Conservation (phyloP, 257 asterid species). For the Mentha longifolia region DNA sequence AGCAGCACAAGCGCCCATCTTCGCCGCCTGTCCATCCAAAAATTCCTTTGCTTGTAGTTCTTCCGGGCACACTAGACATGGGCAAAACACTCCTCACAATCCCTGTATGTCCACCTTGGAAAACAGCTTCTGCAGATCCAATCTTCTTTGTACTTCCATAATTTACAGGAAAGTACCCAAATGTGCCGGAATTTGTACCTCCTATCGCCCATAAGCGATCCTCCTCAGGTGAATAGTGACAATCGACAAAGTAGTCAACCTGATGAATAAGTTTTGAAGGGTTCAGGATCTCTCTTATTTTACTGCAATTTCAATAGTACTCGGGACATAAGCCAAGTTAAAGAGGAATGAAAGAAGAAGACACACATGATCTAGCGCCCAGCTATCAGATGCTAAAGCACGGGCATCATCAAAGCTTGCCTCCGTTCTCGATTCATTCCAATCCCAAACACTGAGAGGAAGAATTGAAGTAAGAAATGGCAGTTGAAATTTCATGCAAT, state of each 20-base stretch:
- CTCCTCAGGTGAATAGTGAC: conserved; percentile 79
- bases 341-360: neutral
- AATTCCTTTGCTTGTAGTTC: conserved; percentile 42
- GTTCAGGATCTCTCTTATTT: too few relatives aligned
- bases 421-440: conserved; percentile 60
- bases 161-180: conserved; percentile 79
- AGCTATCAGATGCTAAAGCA: conserved; percentile 73
- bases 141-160: conserved; percentile 41
- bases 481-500: conserved; percentile 3
- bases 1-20: conserved; percentile 92
- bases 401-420: conserved; percentile 86
- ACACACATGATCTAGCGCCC: conserved; percentile 69
- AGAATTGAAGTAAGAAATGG: conserved; percentile 10
- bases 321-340: too few relatives aligned
- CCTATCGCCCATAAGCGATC: conserved; percentile 79
- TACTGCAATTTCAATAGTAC: too few relatives aligned
- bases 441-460: conserved; percentile 82
- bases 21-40: conserved; percentile 97
- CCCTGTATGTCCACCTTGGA: conserved; percentile 83
- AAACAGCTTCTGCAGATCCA: conserved; percentile 75
- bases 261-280: conserved; percentile 10
- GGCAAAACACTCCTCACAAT: conserved; percentile 75
- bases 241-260: conserved; percentile 91
- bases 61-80: conserved; percentile 48
- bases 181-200: conserved; percentile 73